Evolutionary conservation across 129 eudicot genomes (phyloP).

Genomic region (Pulicaria dysenterica): DNA sequence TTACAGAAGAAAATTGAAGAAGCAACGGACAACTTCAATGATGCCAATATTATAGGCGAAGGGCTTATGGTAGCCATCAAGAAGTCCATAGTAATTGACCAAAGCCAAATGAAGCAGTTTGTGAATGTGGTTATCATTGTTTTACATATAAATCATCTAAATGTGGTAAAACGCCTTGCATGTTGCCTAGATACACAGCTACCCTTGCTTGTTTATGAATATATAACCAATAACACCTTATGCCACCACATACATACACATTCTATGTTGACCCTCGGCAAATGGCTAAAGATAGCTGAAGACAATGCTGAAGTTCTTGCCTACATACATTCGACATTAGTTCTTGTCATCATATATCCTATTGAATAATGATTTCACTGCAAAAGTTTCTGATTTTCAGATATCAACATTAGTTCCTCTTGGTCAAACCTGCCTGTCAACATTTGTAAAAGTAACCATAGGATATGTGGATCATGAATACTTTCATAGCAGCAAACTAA

Average conservation of each 20-base stretch:
- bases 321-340: too few relatives aligned
- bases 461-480: too few relatives aligned
- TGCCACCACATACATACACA: too few relatives aligned
- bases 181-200: slow-evolving; percentile 36
- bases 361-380: slow-evolving; percentile 17
- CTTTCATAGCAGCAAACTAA: too few relatives aligned
- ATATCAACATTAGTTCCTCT: slow-evolving; percentile 27
- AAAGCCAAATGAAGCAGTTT: slow-evolving; percentile 32
- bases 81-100: slow-evolving; percentile 28
- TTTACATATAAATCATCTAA: slow-evolving; percentile 27
- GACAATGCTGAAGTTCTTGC: too few relatives aligned
- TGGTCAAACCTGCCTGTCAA: slow-evolving; percentile 27
- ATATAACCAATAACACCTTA: too few relatives aligned
- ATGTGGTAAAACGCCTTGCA: slow-evolving; percentile 26
- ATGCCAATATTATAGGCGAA: slow-evolving; percentile 19
- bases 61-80: slow-evolving; percentile 29
- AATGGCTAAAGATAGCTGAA: too few relatives aligned
- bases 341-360: slow-evolving; percentile 30
- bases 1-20: slow-evolving; percentile 30
- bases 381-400: slow-evolving; percentile 32
- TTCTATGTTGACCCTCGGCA: too few relatives aligned
- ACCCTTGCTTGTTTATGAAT: too few relatives aligned
- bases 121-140: slow-evolving; percentile 27
- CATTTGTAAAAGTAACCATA: too few relatives aligned
- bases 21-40: slow-evolving; percentile 20